Percentiles rank a stretch among this genome's conserved stretches.
These are phyloP conservation scores for Xylariaceae sp. DNA, from an alignment of 2,329 filamentous ascomycete genomes.

Conservation along the genomic window DNA sequence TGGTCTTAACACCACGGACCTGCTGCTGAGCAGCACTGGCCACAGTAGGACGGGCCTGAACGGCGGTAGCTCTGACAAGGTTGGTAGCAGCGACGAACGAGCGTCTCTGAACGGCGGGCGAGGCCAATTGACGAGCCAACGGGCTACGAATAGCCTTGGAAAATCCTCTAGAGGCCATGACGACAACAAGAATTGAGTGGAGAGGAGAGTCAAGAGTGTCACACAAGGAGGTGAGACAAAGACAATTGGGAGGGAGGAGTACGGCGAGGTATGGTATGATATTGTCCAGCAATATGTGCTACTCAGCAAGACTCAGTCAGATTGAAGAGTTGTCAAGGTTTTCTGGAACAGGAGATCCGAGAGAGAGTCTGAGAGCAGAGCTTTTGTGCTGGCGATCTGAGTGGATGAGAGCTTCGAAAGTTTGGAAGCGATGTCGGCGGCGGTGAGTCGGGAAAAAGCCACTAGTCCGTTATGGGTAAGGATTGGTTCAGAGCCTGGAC, in stretches of 20 bases:
- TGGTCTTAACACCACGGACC: constrained; percentile 92
- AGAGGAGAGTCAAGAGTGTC: constrained; percentile 36
- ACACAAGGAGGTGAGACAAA: constrained; percentile 29
- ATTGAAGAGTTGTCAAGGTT: constrained; percentile 15
- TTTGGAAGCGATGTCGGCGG: constrained; percentile 41
- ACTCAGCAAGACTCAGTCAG: constrained; percentile 1
- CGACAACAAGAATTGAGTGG: constrained; percentile 48
- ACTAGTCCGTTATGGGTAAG: constrained; percentile 14
- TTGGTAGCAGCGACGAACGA: constrained; percentile 67
- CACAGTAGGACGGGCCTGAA: constrained; percentile 54
- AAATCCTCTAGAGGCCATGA: constrained; percentile 81
- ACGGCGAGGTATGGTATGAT: constrained; percentile 12
- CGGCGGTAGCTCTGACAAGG: constrained; percentile 61
- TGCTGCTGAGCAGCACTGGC: constrained; percentile 62
- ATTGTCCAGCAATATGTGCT: constrained; percentile 28
- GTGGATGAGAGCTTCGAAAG: constrained; percentile 17
- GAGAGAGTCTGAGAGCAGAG: constrained; percentile 11
- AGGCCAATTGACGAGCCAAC: constrained; percentile 68
- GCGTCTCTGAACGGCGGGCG: constrained; percentile 66
- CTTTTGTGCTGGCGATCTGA: constrained; percentile 19
- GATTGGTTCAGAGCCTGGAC: constrained; percentile 1
- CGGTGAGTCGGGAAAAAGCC: constrained; percentile 36
- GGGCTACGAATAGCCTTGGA: constrained; percentile 70
- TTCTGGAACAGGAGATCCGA: constrained; percentile 20
- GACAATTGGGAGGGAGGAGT: constrained; percentile 18